Base-by-base conservation (phyloP, 2,329 filamentous ascomycete genomes). In the Hysterium pulicare region DNA sequence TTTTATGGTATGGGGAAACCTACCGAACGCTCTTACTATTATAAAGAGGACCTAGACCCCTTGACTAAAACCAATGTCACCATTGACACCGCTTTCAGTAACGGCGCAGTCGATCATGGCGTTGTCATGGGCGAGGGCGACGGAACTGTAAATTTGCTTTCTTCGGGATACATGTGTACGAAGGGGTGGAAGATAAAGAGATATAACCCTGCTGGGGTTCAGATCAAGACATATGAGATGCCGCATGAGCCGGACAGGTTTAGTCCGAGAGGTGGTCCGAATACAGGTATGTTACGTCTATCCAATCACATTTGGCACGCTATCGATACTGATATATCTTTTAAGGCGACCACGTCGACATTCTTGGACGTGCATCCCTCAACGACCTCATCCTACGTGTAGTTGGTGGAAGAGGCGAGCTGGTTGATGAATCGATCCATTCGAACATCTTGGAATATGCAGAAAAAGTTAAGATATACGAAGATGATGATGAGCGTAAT, bases 61-160 rank as follows among this genome's bases (percentile, higher is more conserved):
- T 57, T 79, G n/a, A 82, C 81, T 5, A 82, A 78, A 15, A 73
- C 89, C 15, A 89, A 89, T 55, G 69, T 78, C 24, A 76, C 73
- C 21, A 76, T 79, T 39, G 76, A 79, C 51, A 78, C 75, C 1
- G 68, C 67, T 9, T 68, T 72, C 24, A 74, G 69, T 2, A 66
- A 67, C 20, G 67, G 66, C 16, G 66, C 70, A 16, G 67, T 79
- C 4, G 90, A 98, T 61, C 93, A 87, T 51, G 93, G 93, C 19
- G 89, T 98, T n/a, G 77, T 95, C 24, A 85, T 96, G 76, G 91
- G 91, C 28, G 93, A 97, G 66, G 93, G 93, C 3, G 93, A 98
- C 55, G 93, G 93, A 1, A 98, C 93, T 0, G 93, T 98, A 32
- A 95, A 90, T 51, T 69, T 98, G n/a, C 71, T 98, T 9, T 94